Base-by-base conservation (phyloP, 1,139 yeast genomes). In the Zygosaccharomyces pseudobailii region DNA sequence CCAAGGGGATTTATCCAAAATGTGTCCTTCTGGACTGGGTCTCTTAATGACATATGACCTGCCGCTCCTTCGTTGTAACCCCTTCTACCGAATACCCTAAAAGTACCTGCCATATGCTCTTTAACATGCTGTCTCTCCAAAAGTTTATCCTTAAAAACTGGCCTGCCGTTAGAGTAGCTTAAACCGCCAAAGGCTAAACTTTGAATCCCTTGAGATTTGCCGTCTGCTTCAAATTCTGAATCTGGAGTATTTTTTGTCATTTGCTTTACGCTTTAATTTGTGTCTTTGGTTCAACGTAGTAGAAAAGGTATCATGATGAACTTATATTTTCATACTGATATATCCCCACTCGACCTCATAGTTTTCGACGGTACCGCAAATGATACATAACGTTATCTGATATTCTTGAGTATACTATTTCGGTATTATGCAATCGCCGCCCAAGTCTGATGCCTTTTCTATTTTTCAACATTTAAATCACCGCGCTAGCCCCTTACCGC, bases 1-100 rank as follows among this genome's bases (percentile, higher is more conserved):
- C 83, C 87, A 48, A 84, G 67, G 0, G 89, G 89, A 63, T 83
- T 83, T 61, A 83, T 81, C 89, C 90, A 84, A 62, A 84, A 84
- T 1, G 87, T 82, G 36, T 72, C 66, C 21, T 79, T 78, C 50
- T 79, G 76, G 42, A 83, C 77, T 2, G 92, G 92, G 58, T 84
- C 92, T 52, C 88, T 73, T 17, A 84, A 74, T 2, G 88, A 80
- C 46, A 84, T 84, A 63, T 84, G 92, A 24, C 92, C 92, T 0
- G 92, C 87, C 8, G 81, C 65, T 7, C 92, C 92, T 63, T 83
- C 87, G 21, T 80, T 72, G 65, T 71, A 84, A n/a, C 87, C 87
- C 54, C 75, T 76, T 54, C 88, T 74, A n/a, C 86, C 85, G 62
- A 84, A 83, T 3, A 82, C 78, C 47, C 92, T 74, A 68, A 84